A percentile compares a stretch with the other conserved stretches of the same genome.
phyloP scores from a whole-genome alignment of 768 basidiomycete species.

The Cyclocybe aegerita region DNA sequence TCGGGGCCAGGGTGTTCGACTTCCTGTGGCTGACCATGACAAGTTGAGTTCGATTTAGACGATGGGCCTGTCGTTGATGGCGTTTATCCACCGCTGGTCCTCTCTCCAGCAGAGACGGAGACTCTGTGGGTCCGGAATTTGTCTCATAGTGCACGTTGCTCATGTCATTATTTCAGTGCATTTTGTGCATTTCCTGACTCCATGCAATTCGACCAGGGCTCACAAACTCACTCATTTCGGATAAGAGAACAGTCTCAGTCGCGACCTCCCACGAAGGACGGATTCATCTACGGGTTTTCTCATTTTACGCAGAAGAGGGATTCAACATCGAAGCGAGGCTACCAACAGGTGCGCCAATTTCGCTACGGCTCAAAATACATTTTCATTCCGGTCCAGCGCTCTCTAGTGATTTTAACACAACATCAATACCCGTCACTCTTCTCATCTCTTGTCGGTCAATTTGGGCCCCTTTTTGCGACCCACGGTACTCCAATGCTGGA shows the following conservation, averaged over 20 bases:
- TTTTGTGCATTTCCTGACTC: constrained; percentile 95
- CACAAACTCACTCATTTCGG: constrained; percentile 84
- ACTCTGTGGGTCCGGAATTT: constrained; percentile 66
- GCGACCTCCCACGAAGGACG: constrained; percentile 48
- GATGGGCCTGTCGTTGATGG: constrained; percentile 77
- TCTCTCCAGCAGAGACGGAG: constrained; percentile 69
- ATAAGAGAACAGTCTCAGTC: constrained; percentile 52
- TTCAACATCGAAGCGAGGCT: constrained; percentile 68
- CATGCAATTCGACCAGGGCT: constrained; percentile 79
- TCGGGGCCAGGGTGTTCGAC: background rate
- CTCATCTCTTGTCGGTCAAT: constrained; percentile 57
- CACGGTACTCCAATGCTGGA: constrained; percentile 84
- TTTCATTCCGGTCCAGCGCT: constrained; percentile 43
- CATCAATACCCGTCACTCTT: constrained; percentile 84
- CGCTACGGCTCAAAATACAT: background rate
- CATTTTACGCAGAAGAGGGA: constrained; percentile 76
- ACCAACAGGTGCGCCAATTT: constrained; percentile 57
- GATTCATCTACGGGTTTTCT: constrained; percentile 76
- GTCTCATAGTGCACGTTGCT: background rate
- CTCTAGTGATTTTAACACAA: constrained; percentile 79
- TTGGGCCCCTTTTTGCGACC: constrained; percentile 72
- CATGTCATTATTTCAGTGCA: constrained; percentile 50
- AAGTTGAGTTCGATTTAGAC: constrained; percentile 89
- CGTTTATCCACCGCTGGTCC: constrained; percentile 63
- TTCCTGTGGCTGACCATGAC: constrained; percentile 2